phyloP scores from a whole-genome alignment of 2,329 filamentous ascomycete genomes.

The Aplosporella prunicola region DNA sequence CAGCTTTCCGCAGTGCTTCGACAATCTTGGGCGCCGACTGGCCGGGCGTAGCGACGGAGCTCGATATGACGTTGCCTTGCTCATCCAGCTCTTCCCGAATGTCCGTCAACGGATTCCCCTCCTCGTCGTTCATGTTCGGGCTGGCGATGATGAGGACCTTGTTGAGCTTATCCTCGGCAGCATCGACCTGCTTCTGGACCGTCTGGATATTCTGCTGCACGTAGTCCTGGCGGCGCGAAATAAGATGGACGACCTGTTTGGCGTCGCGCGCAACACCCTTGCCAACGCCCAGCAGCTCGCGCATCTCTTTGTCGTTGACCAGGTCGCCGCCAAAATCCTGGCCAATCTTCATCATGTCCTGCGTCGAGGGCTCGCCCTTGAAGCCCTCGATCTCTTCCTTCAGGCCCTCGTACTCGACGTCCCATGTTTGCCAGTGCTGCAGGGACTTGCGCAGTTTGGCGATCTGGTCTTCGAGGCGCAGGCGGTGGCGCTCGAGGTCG shows the following conservation, averaged over 20 bases:
- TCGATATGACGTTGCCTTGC: conserved; percentile 68
- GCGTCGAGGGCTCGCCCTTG: conserved; percentile 19
- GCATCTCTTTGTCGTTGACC: conserved; percentile 52
- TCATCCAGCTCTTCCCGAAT: conserved; percentile 91
- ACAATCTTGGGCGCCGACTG: conserved; percentile 58
- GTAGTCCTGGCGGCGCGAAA: conserved; percentile 77
- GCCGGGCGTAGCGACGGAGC: conserved; percentile 46
- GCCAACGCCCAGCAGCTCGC: conserved; percentile 42
- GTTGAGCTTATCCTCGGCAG: conserved; percentile 60
- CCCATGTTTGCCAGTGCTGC: conserved; percentile 82
- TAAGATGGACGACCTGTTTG: conserved; percentile 56
- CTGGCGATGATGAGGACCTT: conserved; percentile 51
- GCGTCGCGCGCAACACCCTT: conserved; percentile 40
- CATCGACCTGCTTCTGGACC: conserved; percentile 61
- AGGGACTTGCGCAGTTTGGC: conserved; percentile 64
- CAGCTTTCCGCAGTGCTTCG: conserved; percentile 68
- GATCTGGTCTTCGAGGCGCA: conserved; percentile 66
- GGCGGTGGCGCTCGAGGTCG: conserved; percentile 65
- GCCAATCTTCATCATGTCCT: conserved; percentile 38
- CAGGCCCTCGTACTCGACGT: conserved; percentile 82
- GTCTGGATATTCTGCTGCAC: conserved; percentile 71
- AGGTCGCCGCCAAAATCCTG: conserved; percentile 54
- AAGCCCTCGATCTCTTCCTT: conserved; percentile 67
- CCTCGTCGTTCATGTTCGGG: conserved; percentile 55
- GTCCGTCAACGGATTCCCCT: conserved; percentile 71